These are phyloP conservation scores for Paragyromitra xinjiangensis DNA, from an alignment of 495 filamentous ascomycete genomes.

Conservation along the genomic window DNA sequence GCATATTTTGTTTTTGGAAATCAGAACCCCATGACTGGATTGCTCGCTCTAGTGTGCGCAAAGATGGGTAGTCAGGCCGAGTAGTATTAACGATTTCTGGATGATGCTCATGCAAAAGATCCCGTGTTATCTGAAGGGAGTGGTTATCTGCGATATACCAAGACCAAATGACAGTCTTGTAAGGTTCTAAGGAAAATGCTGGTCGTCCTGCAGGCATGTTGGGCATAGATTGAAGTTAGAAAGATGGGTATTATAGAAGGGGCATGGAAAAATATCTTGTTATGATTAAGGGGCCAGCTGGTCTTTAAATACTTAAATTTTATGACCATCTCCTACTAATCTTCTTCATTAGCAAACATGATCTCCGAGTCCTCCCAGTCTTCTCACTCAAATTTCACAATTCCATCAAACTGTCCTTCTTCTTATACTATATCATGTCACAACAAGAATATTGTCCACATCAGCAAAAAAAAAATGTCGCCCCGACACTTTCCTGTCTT, in stretches of 20 bases:
- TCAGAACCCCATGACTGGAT: not conserved
- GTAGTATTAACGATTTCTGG: not conserved
- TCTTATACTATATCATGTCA: not conserved
- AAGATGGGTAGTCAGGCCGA: not conserved
- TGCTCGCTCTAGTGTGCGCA: not conserved
- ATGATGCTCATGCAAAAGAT: not conserved
- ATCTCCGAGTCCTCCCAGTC: not conserved
- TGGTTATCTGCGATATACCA: not conserved
- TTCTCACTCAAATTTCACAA: not conserved
- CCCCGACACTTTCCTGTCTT: too few relatives aligned
- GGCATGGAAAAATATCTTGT: too few relatives aligned
- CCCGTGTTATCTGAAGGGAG: not conserved
- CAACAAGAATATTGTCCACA: constrained; percentile 3
- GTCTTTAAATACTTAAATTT: too few relatives aligned
- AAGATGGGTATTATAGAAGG: too few relatives aligned
- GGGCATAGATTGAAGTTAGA: too few relatives aligned
- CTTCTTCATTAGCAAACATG: too few relatives aligned
- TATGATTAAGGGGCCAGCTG: too few relatives aligned
- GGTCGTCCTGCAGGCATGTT: not conserved
- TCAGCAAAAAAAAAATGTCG: too few relatives aligned
- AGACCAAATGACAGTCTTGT: constrained; percentile 1
- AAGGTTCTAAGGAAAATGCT: not conserved
- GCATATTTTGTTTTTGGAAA: not conserved
- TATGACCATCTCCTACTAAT: too few relatives aligned
- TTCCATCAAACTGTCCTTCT: not conserved